Evolutionary conservation across 2,329 filamentous ascomycete species (phyloP), one percentile per base, ranked within the genome.

Genomic region (Colletotrichum scovillei): DNA sequence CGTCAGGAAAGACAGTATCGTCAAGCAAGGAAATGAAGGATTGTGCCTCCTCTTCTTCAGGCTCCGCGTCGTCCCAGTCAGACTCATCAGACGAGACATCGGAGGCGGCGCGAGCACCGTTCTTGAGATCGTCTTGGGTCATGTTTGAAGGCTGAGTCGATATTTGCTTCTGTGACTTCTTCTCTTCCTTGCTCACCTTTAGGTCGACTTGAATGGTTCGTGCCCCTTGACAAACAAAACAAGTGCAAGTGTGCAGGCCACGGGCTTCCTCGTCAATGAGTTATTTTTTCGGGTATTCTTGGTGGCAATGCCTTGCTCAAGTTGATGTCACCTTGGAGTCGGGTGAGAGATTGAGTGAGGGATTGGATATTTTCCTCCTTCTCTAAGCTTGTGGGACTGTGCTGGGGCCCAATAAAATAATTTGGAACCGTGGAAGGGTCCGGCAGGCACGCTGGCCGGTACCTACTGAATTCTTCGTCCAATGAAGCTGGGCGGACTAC

Each of bases 1-100:
- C 88, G 78, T 92, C 89, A 8, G 89, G 82, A 52, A 94, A 95
- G 49, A 90, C 88, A 73, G 88, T 85, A 69, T 91, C 88, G 76
- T 92, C 92, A 75, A 95, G 89, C 42, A 95, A 85, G 24, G 92
- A 94, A 62, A 93, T 86, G 70, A 95, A 86, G 24, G 88, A 84
- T 30, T 91, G 85, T 4, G 86, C 83, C 76, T 92, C 89, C 67
- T 89, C 86, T 77, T 92, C 89, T 67, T 94, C 92, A 5, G 88
- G 85, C 77, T 93, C 92, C 30, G 87, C 78, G 70, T 88, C 87
- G 62, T 86, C 83, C 87, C 87, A 88, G 63, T 87, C 88, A 68
- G 84, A 85, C 53, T 87, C 87, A 28, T 87, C 83, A 24, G 81
- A 79, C 26, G 74, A 74, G 22, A 69, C 65, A 35, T 70, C 67